Evolutionary conservation across 257 asterid genomes (phyloP).

Genomic region (Petunia secreta): DNA sequence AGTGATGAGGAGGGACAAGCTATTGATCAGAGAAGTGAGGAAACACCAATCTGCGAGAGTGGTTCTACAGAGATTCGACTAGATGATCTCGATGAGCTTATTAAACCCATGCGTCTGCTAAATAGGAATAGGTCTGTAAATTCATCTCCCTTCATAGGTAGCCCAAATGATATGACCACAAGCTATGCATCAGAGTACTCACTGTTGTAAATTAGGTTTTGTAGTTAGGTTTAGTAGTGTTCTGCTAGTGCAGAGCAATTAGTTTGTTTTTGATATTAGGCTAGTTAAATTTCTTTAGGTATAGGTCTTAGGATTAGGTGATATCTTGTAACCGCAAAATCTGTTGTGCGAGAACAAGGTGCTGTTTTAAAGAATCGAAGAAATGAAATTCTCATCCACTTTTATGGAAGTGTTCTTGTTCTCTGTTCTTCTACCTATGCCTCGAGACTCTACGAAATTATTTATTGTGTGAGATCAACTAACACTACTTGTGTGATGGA

Average conservation of each 20-base stretch:
- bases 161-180: conserved; percentile 31
- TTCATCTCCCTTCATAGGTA: conserved; percentile 34
- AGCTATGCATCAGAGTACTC: conserved; percentile 26
- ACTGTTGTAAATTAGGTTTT: conserved; percentile 23
- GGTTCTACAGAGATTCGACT: conserved; percentile 32
- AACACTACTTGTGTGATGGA: too few relatives aligned
- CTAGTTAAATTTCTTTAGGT: conserved; percentile 38
- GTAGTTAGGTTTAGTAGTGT: conserved; percentile 13
- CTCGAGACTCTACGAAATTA: too few relatives aligned
- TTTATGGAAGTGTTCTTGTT: background rate
- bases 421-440: background rate
- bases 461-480: too few relatives aligned
- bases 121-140: conserved; percentile 30
- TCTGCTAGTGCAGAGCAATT: conserved; percentile 22
- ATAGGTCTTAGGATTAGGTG: conserved; percentile 30
- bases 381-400: background rate
- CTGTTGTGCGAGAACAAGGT: background rate
- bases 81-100: conserved; percentile 41
- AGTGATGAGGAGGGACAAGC: conserved; percentile 42
- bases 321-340: background rate
- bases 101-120: conserved; percentile 39
- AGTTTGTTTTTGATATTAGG: conserved; percentile 1
- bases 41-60: conserved; percentile 28
- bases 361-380: background rate
- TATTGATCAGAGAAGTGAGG: conserved; percentile 27